Evolutionary conservation across 306 rosid species (phyloP), one percentile per base, ranked within the genome.

Genomic region (Trifolium fragiferum): DNA sequence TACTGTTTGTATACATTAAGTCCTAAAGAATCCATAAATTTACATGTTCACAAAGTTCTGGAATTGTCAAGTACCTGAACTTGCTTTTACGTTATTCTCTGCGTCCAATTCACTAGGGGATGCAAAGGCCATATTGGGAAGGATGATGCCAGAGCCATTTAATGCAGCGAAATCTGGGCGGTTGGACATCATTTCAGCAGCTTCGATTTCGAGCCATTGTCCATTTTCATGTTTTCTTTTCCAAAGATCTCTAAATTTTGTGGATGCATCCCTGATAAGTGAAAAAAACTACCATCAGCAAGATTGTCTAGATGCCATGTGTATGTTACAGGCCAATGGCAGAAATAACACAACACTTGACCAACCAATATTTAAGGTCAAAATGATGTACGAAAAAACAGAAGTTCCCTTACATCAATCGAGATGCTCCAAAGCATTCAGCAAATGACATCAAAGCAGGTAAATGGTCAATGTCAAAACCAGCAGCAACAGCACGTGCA

Each of bases 401-500:
- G 18, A 79, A 59, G 72, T 66, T 71, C 6, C 32, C 90, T 77
- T 85, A 90, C 99, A 76, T 89, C 82, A 95, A 80, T 32, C 99
- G 98, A 47, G 86, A 89, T 73, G 97, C 99, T 79, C 99, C 98
- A 85, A 90, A 95, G 88, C 92, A 84, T 81, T 92, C 95, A 14
- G 90, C 85, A 86, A 92, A 95, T 72, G 92, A 86, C 80, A 95
- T 72, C 90, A 95, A 85, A 27, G 92, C 80, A 58, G 92, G 80
- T 75, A 92, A 79, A 78, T 78, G 50, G 65, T 92, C 97, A 75
- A 84, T 76, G 76, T 95, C 93, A 86, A 95, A 95, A 76, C 99
- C 99, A 76, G 99, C 99, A 30, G 99, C 98, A 64, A 89, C 98
- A 80, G 99, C 99, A 25, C 98, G 96, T 35, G 99, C 99, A 85